phyloP scores from a whole-genome alignment of 768 basidiomycete species.

The Megacollybia marginata region DNA sequence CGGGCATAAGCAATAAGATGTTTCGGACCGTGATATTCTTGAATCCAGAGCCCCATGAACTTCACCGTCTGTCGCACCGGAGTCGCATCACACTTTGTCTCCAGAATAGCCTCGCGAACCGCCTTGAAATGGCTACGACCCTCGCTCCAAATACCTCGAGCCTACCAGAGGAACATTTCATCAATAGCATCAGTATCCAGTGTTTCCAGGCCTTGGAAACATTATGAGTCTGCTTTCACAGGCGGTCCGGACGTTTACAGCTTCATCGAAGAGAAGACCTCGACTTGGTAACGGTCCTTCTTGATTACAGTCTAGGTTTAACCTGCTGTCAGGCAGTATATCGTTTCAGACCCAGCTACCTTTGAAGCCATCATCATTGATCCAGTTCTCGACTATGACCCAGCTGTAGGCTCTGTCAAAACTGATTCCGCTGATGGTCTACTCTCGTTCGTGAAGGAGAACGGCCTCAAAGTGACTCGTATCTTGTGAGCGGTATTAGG shows the following conservation, averaged over 20 bases:
- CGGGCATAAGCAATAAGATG: too few species aligned
- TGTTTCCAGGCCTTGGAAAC: slow-evolving; percentile 5
- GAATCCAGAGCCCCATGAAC: too few species aligned
- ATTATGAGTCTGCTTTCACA: slow-evolving; percentile 8
- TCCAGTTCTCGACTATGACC: slow-evolving; percentile 28
- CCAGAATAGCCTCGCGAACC: too few species aligned
- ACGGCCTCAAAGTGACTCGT: slow-evolving; percentile 21
- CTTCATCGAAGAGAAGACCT: slow-evolving; percentile 18
- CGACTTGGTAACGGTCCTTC: slow-evolving; percentile 9
- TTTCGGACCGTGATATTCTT: too few species aligned
- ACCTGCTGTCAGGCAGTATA: slow-evolving; percentile 34
- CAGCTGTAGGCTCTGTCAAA: slow-evolving; percentile 19
- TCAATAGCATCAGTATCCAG: neutral
- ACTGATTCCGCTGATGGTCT: slow-evolving; percentile 25
- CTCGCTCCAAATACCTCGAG: too few species aligned
- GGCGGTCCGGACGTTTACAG: slow-evolving; percentile 11
- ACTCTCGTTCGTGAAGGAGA: slow-evolving; percentile 20
- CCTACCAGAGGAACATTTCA: too few species aligned
- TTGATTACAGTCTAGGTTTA: neutral
- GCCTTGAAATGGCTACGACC: too few species aligned
- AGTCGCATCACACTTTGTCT: too few species aligned
- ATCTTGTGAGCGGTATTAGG: slow-evolving; percentile 20
- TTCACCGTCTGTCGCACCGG: too few species aligned
- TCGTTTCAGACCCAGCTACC: slow-evolving; percentile 50
- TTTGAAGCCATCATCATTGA: slow-evolving; percentile 32